Evolutionary conservation across 345 rosid species (phyloP).

Genomic region (Eutrema japonicum): DNA sequence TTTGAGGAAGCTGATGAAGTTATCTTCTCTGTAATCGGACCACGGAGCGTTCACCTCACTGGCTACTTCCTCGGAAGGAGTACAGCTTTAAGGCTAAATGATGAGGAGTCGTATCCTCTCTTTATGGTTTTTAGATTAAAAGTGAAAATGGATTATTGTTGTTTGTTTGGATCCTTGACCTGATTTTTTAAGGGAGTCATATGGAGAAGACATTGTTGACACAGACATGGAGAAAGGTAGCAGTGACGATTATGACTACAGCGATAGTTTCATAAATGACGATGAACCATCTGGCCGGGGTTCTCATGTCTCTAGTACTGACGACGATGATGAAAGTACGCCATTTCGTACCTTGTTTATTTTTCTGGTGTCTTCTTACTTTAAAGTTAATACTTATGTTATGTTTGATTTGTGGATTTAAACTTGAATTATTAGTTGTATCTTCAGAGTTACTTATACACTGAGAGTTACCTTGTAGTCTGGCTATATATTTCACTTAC

Average conservation of each 20-base stretch:
- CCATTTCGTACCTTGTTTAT: slow-evolving; percentile 1
- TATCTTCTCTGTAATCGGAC: slow-evolving; percentile 73
- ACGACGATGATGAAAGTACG: slow-evolving; percentile 50
- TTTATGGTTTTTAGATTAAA: neutral
- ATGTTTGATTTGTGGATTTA: slow-evolving; percentile 1
- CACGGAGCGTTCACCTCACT: slow-evolving; percentile 67
- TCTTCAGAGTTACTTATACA: slow-evolving; percentile 2
- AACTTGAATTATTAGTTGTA: neutral
- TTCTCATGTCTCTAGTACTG: slow-evolving; percentile 42
- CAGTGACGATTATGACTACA: slow-evolving; percentile 60
- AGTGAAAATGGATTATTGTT: slow-evolving; percentile 2
- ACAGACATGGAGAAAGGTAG: slow-evolving; percentile 61
- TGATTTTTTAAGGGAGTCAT: slow-evolving; percentile 53
- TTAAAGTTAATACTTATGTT: neutral
- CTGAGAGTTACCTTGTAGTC: neutral
- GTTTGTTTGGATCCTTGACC: slow-evolving; percentile 28
- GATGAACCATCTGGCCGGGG: slow-evolving; percentile 44
- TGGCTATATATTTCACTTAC: neutral
- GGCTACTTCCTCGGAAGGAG: slow-evolving; percentile 57
- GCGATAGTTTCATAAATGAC: slow-evolving; percentile 76
- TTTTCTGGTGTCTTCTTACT: neutral
- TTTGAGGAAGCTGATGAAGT: slow-evolving; percentile 76
- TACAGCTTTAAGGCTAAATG: slow-evolving; percentile 5
- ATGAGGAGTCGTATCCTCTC: slow-evolving; percentile 72
- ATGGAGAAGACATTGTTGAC: slow-evolving; percentile 67